Evolutionary conservation across 2,329 filamentous ascomycete species (phyloP), one percentile per base, ranked within the genome.

Genomic region (Penicillium sp.): DNA sequence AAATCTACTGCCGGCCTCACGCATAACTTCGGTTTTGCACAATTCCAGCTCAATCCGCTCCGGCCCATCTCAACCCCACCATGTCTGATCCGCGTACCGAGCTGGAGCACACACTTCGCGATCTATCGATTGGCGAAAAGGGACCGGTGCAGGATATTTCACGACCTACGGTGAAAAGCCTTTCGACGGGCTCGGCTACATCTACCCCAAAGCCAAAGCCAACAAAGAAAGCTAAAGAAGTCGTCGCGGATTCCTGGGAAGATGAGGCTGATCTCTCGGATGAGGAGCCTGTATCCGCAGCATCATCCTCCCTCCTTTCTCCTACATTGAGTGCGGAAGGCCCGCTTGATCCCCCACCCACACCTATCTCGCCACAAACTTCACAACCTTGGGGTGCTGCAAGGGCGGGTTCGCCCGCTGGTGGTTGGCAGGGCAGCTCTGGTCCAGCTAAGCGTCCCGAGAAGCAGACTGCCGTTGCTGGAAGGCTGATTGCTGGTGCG

Each of bases 391-490:
- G 64, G 67, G 51, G 22, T n/a, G 21, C 24, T 24, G 39, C 11
- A 14, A 46, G 41, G 43, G 48, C 48, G 22, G 43, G 48, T 8
- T 45, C 48, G 26, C 59, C 67, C 10, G 51, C 63, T 27, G 50
- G 57, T 26, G 64, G 53, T 52, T 62, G 55, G 48, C 60, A 54
- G 51, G 61, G 24, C 33, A 50, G 59, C n/a, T 19, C 35, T 14
- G 53, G 39, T 8, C 58, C 66, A 8, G 47, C 64, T 10, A 67
- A 69, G 14, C 79, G 90, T 39, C 93, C 92, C 0, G 93, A 96
- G 76, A 99, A 96, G 80, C 96, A 93, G 60, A 96, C 96, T 59
- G 91, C 92, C 0, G 91, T 96, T 39, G 95, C 95, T 5, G 85
- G 90, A 60, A 82, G 95, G 57, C 83, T 99, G 84, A 98, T 99